Conservation (phyloP, 192 early-diverging fungal species). For the Glomus cerebriforme region DNA sequence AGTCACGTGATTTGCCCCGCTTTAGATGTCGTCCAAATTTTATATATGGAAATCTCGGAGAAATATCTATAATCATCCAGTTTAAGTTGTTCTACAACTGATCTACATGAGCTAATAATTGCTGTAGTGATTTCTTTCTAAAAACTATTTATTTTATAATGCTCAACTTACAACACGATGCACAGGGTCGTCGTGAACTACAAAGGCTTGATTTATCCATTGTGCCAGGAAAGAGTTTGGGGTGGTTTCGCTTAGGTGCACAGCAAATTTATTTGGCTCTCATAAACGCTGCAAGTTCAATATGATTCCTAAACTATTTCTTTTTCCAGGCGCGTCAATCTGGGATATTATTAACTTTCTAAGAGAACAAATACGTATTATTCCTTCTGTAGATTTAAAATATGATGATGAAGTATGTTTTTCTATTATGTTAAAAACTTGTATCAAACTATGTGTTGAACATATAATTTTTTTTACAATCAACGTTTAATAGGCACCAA, state of each 20-base stretch:
- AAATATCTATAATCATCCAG: too few species aligned
- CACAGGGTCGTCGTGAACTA: constrained; percentile 15
- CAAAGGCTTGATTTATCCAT: constrained; percentile 54
- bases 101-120: too few species aligned
- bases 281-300: neutral
- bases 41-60: too few species aligned
- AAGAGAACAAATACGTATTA: constrained; percentile 47
- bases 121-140: too few species aligned
- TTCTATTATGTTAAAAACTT: constrained; percentile 17
- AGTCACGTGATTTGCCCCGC: too few species aligned
- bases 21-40: too few species aligned
- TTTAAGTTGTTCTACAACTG: too few species aligned
- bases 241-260: constrained; percentile 56
- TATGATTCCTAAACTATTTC: neutral
- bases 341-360: constrained; percentile 61
- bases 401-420: constrained; percentile 64
- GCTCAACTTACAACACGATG: neutral
- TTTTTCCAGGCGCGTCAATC: constrained; percentile 56
- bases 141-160: too few species aligned
- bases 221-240: constrained; percentile 55
- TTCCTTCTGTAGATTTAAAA: constrained; percentile 64
- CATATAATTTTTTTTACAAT: constrained; percentile 1
- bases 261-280: neutral
- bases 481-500: constrained; percentile 41
- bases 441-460: neutral